A percentile compares a stretch with the other conserved stretches of the same genome.
Conservation (phyloP, 129 eudicot genomes). For the Kitagawia praeruptora region DNA sequence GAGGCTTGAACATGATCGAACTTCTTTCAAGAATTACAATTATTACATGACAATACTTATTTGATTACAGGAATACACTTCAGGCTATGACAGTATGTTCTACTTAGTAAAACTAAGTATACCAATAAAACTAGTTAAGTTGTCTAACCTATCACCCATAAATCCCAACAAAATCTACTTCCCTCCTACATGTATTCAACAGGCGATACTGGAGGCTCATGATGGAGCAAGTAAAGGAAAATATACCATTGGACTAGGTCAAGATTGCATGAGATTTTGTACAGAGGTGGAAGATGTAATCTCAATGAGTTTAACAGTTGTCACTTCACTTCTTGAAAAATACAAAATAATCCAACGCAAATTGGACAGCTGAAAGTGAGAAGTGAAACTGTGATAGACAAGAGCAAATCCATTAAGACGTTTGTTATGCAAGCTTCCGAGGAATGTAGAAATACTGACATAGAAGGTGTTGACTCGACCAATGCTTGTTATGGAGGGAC, state of each 20-base stretch:
- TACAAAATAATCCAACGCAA: slow-evolving; percentile 72
- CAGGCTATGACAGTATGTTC: too few relatives aligned
- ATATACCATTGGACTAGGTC: slow-evolving; percentile 96
- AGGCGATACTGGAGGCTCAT: slow-evolving; percentile 84
- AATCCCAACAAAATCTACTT: too few relatives aligned
- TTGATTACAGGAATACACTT: too few relatives aligned
- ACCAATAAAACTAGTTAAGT: too few relatives aligned
- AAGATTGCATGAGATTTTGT: slow-evolving; percentile 97
- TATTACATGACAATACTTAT: too few relatives aligned
- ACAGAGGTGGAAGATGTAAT: slow-evolving; percentile 98
- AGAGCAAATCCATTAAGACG: slow-evolving; percentile 97
- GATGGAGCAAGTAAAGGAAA: slow-evolving; percentile 98
- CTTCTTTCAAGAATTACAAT: too few relatives aligned
- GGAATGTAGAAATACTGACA: slow-evolving; percentile 89
- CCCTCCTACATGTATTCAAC: too few relatives aligned
- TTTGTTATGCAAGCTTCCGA: slow-evolving; percentile 89
- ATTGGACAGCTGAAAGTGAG: slow-evolving; percentile 96
- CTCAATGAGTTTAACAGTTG: slow-evolving; percentile 98
- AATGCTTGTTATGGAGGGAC: slow-evolving; percentile 99
- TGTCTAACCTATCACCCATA: too few relatives aligned
- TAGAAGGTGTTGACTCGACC: slow-evolving; percentile 97
- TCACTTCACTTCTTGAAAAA: slow-evolving; percentile 85
- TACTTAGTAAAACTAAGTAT: too few relatives aligned
- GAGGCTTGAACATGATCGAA: too few relatives aligned
- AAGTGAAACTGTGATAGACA: slow-evolving; percentile 95